Base-by-base conservation (phyloP, 2,329 filamentous ascomycete species). In the Fusarium globosum region DNA sequence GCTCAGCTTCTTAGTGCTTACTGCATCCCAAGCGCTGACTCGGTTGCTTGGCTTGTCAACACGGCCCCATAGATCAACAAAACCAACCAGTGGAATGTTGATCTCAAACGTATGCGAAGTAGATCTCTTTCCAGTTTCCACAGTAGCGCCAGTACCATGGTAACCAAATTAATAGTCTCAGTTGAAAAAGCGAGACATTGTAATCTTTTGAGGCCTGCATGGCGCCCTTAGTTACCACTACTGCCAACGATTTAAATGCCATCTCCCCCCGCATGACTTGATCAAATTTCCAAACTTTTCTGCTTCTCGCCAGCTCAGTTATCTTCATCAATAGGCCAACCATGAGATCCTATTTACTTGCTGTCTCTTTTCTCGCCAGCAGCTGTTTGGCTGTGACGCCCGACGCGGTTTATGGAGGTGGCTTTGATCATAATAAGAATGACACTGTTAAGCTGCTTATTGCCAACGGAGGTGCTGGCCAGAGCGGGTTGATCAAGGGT, bases 401-500 rank as follows among this genome's bases (percentile, higher is more conserved):
- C 7, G 61, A 70, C 4, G 72, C 58, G 14, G 53, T 78, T 1
- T 79, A 79, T 18, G 66, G 68, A n/a, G 77, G 76, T 1, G 75
- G 71, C 4, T 68, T 72, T 14, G 59, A 69, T 6, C 49, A 48
- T 6, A 45, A 64, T 3, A 63, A 49, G 6, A 71, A 61, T 33
- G 63, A 69, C 26, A 52, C 65, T 7, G 61, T 78, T 12, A 65
- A 70, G 65, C 66, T 82, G 5, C 76, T 76, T 12, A 82, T 82
- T 61, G 82, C 77, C 6, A 83, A 81, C 26, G 82, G 82, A 42
- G 82, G 82, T 21, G 81, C 82, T 8, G 82, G 81, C 5, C 81
- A 83, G 59, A 82, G 80, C 28, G 82, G 82, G 2, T 65, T 83
- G 20, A 78, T 83, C 43, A 79, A 79, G 68, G 21, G 45, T 46